These are phyloP conservation scores for Xylaria sp. DNA, from an alignment of 2,329 filamentous ascomycete genomes.

Conservation along the genomic window DNA sequence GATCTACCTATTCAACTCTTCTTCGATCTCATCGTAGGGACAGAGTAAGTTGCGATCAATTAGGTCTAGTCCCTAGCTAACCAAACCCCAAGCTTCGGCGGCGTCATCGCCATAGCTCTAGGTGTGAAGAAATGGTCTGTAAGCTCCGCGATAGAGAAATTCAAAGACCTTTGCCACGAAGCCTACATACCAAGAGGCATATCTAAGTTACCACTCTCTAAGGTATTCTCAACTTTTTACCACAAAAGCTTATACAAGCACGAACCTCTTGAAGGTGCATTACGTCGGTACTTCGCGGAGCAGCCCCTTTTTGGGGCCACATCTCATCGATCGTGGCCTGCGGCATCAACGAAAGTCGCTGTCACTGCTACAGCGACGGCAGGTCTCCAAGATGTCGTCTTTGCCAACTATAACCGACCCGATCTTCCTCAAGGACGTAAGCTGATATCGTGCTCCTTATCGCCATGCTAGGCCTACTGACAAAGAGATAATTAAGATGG, in stretches of 20 bases:
- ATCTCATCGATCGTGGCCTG: constrained; percentile 42
- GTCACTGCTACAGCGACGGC: constrained; percentile 45
- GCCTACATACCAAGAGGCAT: constrained; percentile 48
- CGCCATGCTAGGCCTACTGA: constrained; percentile 7
- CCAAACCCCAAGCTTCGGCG: constrained; percentile 42
- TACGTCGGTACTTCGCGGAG: constrained; percentile 47
- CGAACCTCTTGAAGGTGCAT: constrained; percentile 45
- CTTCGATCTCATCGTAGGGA: constrained; percentile 50
- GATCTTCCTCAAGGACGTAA: constrained; percentile 44
- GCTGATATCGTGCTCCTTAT: not conserved
- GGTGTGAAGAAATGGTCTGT: constrained; percentile 52
- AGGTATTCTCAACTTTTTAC: constrained; percentile 47
- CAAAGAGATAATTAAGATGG: constrained; percentile 38
- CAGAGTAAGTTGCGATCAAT: constrained; percentile 43
- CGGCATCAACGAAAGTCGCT: constrained; percentile 47
- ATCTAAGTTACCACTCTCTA: constrained; percentile 47
- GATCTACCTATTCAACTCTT: constrained; percentile 49
- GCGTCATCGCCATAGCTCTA: constrained; percentile 48
- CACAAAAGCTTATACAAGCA: constrained; percentile 51
- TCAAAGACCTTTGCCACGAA: constrained; percentile 48
- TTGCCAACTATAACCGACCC: constrained; percentile 50
- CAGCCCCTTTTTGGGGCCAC: constrained; percentile 48
- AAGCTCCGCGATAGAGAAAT: constrained; percentile 46
- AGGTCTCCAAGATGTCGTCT: constrained; percentile 45
- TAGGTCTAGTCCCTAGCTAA: constrained; percentile 21